These are phyloP conservation scores for Botrytis hyacinthi DNA, from an alignment of 2,329 filamentous ascomycete species.

Conservation along the genomic window DNA sequence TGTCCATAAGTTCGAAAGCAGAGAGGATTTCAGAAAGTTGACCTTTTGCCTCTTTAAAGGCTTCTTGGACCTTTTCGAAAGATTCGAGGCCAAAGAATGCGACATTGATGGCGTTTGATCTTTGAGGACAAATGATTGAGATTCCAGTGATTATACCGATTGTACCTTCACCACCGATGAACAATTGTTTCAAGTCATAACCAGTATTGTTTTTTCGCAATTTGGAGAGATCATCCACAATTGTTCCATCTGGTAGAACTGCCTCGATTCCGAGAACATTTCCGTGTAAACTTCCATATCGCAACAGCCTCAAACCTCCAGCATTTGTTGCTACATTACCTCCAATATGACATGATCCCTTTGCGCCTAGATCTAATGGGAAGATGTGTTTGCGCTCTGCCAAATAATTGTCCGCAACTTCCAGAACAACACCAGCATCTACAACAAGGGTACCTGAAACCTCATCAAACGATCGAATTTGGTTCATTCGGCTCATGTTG, in stretches of 20 bases:
- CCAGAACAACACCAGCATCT: slow-evolving; percentile 88
- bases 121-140: slow-evolving; percentile 84
- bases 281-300: slow-evolving; percentile 93
- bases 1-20: slow-evolving; percentile 97
- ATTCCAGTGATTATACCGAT: slow-evolving; percentile 91
- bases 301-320: slow-evolving; percentile 81
- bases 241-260: slow-evolving; percentile 87
- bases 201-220: slow-evolving; percentile 98
- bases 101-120: slow-evolving; percentile 86
- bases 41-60: slow-evolving; percentile 84
- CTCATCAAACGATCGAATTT: slow-evolving; percentile 87
- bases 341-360: slow-evolving; percentile 94
- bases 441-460: slow-evolving; percentile 87
- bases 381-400: slow-evolving; percentile 85
- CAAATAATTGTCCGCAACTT: slow-evolving; percentile 82
- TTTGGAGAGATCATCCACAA: slow-evolving; percentile 83
- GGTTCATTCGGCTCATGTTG: slow-evolving; percentile 86
- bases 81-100: slow-evolving; percentile 90
- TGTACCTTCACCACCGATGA: slow-evolving; percentile 93
- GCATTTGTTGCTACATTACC: slow-evolving; percentile 97
- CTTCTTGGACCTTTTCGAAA: slow-evolving; percentile 82
- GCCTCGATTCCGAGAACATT: slow-evolving; percentile 90
- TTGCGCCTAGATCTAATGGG: slow-evolving; percentile 94
- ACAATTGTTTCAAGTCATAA: slow-evolving; percentile 94
- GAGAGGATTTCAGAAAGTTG: slow-evolving; percentile 94